Conservation (phyloP, 2,329 filamentous ascomycete species). For the Claviceps sp. region DNA sequence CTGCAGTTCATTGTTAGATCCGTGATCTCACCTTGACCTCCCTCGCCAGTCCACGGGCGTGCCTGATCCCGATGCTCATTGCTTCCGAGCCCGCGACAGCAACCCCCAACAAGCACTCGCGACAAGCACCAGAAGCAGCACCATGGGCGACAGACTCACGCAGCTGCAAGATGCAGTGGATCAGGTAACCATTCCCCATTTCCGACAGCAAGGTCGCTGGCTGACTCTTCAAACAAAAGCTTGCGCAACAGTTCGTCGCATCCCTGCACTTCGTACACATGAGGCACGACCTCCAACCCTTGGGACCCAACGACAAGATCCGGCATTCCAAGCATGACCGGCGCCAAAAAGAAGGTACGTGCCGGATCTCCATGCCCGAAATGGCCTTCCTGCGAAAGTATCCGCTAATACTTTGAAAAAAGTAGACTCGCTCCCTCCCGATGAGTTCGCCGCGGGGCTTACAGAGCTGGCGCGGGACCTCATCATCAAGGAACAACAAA, state of each 20-base stretch:
- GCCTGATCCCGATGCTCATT: not conserved
- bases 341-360: constrained; percentile 35
- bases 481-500: constrained; percentile 70
- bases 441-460: constrained; percentile 54
- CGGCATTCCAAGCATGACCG: constrained; percentile 43
- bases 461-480: constrained; percentile 64
- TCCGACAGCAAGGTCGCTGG: not conserved
- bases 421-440: constrained; percentile 49
- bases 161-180: constrained; percentile 79
- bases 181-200: constrained; percentile 38
- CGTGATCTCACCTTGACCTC: not conserved
- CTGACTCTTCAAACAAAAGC: constrained; percentile 25
- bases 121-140: constrained; percentile 6
- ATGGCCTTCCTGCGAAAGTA: not conserved
- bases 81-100: not conserved
- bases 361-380: not conserved
- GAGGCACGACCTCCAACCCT: constrained; percentile 52
- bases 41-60: not conserved
- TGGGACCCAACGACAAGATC: constrained; percentile 44
- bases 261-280: constrained; percentile 52
- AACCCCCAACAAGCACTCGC: not conserved
- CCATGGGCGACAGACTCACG: constrained; percentile 64
- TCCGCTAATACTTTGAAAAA: not conserved
- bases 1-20: not conserved
- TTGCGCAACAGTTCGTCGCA: constrained; percentile 56